These are phyloP conservation scores for Xylaria grammica DNA, from an alignment of 495 filamentous ascomycete species.

Conservation along the genomic window DNA sequence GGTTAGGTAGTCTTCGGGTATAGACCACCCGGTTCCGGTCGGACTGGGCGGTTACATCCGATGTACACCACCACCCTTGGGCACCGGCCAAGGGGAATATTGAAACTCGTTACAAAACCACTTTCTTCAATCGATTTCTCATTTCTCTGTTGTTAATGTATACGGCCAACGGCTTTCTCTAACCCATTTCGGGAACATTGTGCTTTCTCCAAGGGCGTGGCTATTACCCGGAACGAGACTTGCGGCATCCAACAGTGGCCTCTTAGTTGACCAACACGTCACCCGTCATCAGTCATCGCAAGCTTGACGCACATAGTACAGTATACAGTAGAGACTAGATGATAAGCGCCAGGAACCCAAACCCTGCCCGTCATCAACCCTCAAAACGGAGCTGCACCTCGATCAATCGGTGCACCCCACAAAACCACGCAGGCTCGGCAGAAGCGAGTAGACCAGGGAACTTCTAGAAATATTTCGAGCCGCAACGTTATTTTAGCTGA, in stretches of 20 bases:
- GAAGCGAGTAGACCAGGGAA: not conserved
- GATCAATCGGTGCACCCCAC: not conserved
- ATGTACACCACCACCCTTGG: too few species aligned
- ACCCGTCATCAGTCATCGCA: not conserved
- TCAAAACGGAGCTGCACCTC: not conserved
- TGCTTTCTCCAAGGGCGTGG: too few species aligned
- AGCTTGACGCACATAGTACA: not conserved
- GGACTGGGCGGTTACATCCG: not conserved
- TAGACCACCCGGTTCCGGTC: not conserved
- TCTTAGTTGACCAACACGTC: not conserved
- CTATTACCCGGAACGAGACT: too few species aligned
- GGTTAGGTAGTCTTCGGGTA: not conserved
- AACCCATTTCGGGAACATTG: too few species aligned
- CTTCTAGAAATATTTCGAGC: slow-evolving; percentile 9
- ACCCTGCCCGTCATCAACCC: not conserved
- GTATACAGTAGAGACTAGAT: not conserved
- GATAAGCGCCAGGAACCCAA: not conserved
- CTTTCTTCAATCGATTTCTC: too few species aligned
- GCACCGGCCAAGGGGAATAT: too few species aligned
- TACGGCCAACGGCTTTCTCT: too few species aligned
- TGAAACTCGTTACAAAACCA: too few species aligned
- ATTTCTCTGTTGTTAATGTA: too few species aligned
- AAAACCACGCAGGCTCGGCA: not conserved
- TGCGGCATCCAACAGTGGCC: too few species aligned
- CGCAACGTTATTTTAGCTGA: slow-evolving; percentile 20